Conservation (phyloP, 1,284 basidiomycete species). For the Cutaneotrichosporon mucoides region DNA sequence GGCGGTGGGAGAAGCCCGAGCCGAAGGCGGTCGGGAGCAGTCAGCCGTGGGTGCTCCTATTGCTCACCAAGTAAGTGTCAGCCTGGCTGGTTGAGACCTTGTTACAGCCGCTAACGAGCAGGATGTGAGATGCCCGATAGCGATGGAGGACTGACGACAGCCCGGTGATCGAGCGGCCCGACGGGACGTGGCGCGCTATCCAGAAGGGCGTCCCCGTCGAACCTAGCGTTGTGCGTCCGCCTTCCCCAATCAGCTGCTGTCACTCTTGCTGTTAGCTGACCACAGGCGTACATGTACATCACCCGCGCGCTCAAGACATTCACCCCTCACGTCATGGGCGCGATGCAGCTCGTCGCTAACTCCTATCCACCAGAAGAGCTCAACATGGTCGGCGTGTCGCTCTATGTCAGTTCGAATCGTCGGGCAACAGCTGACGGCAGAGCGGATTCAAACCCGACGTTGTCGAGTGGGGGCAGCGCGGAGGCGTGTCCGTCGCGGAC, state of each 20-base stretch:
- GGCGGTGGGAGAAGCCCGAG: slow-evolving; percentile 11
- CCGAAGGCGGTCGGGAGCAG: slow-evolving; percentile 58
- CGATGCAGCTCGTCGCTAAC: slow-evolving; percentile 68
- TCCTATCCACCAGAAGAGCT: slow-evolving; percentile 64
- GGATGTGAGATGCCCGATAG: no score
- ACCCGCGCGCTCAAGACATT: slow-evolving; percentile 72
- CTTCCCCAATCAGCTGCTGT: no score
- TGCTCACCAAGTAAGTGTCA: slow-evolving; percentile 69
- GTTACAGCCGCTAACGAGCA: no score
- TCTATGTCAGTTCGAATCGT: slow-evolving; percentile 56
- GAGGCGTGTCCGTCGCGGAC: slow-evolving; percentile 34
- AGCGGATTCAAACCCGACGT: slow-evolving; percentile 49
- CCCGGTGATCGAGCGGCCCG: slow-evolving; percentile 70
- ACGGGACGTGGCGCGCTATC: slow-evolving; percentile 74
- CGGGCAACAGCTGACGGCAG: slow-evolving; percentile 16
- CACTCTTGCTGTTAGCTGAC: slow-evolving; percentile 3
- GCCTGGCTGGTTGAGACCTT: no score
- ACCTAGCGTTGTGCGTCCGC: slow-evolving; percentile 55
- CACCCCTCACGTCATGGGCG: slow-evolving; percentile 69
- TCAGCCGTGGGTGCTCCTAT: slow-evolving; percentile 88
- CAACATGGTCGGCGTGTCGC: slow-evolving; percentile 62
- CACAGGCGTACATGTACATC: slow-evolving; percentile 70
- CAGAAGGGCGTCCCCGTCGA: slow-evolving; percentile 65
- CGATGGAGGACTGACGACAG: slow-evolving; percentile 49
- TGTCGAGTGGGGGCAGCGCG: slow-evolving; percentile 47